Evolutionary conservation across 495 filamentous ascomycete species (phyloP).

Genomic region (Xylaria bambusicola): DNA sequence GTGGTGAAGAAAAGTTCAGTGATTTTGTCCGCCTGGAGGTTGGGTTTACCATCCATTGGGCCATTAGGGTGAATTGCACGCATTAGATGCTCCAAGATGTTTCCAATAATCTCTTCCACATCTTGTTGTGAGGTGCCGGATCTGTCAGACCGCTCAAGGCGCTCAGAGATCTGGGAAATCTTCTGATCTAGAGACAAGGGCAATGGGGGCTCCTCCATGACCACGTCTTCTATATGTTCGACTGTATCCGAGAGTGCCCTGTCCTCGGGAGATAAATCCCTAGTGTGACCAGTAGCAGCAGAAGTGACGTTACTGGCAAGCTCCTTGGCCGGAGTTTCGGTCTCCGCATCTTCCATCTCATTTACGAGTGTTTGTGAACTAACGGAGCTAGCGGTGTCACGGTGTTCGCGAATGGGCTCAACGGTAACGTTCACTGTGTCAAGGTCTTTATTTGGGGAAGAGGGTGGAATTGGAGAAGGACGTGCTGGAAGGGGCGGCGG

Average conservation of each 20-base stretch:
- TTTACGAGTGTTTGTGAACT: constrained; percentile 51
- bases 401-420: constrained; percentile 25
- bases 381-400: constrained; percentile 37
- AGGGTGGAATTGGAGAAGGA: constrained; percentile 30
- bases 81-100: constrained; percentile 84
- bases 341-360: constrained; percentile 29
- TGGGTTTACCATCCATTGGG: constrained; percentile 55
- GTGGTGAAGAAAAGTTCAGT: constrained; percentile 61
- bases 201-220: constrained; percentile 24
- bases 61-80: constrained; percentile 73
- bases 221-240: constrained; percentile 23
- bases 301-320: neutral
- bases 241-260: constrained; percentile 2
- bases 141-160: constrained; percentile 45
- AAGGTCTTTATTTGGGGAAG: constrained; percentile 12
- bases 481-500: constrained; percentile 37
- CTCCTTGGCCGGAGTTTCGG: neutral
- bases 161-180: constrained; percentile 37
- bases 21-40: constrained; percentile 72
- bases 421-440: constrained; percentile 26
- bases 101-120: constrained; percentile 92
- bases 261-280: neutral
- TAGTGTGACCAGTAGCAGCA: neutral
- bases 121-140: constrained; percentile 70
- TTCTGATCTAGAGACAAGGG: constrained; percentile 42